Evolutionary conservation across 2,329 filamentous ascomycete genomes (phyloP).

Genomic region (Phialocephala subalpina): DNA sequence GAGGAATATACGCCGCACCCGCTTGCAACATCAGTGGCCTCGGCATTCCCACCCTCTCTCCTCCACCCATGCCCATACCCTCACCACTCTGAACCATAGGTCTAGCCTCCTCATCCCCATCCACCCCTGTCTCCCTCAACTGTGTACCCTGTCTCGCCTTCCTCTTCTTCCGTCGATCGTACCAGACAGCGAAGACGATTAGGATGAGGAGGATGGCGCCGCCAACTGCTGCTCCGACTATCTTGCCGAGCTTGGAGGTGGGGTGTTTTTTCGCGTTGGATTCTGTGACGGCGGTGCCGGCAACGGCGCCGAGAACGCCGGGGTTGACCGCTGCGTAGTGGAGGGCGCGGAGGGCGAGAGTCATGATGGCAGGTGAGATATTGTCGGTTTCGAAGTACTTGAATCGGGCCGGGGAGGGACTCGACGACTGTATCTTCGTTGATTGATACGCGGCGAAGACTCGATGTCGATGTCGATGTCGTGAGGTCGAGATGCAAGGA

Average conservation of each 20-base stretch:
- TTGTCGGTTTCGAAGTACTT: neutral
- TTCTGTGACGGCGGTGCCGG: neutral
- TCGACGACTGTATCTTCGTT: neutral
- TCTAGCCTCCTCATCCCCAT: slow-evolving; percentile 3
- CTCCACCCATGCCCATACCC: neutral
- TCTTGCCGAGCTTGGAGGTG: neutral
- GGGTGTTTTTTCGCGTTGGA: neutral
- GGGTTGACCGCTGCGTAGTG: slow-evolving; percentile 3
- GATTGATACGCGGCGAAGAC: no score
- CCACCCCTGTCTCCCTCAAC: neutral
- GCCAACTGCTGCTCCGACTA: neutral
- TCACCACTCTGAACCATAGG: slow-evolving; percentile 4
- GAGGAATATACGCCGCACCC: slow-evolving; percentile 3
- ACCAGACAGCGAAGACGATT: slow-evolving; percentile 1
- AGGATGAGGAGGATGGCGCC: neutral
- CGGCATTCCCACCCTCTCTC: neutral
- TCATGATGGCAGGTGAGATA: neutral
- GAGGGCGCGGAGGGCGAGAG: neutral
- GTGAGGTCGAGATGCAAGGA: neutral
- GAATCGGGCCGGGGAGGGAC: no score
- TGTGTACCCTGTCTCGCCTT: slow-evolving; percentile 12
- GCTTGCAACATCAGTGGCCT: slow-evolving; percentile 12
- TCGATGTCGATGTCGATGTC: neutral
- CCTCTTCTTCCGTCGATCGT: slow-evolving; percentile 10
- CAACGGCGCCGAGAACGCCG: neutral